Evolutionary conservation across 768 basidiomycete species (phyloP).

Genomic region (Ramaria rubella): DNA sequence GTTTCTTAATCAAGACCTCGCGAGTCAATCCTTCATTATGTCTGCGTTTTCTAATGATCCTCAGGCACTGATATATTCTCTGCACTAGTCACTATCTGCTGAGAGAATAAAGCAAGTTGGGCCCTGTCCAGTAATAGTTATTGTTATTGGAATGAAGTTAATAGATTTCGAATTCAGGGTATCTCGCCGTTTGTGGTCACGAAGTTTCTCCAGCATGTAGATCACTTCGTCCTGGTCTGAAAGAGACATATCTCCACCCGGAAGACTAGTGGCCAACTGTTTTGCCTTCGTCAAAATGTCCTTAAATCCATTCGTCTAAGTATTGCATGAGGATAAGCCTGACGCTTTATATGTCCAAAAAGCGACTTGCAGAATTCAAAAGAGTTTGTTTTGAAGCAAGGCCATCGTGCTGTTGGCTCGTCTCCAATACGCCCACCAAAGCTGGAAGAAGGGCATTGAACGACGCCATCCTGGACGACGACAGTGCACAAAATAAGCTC

Average conservation of each 20-base stretch:
- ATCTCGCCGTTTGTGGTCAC: slow-evolving; percentile 55
- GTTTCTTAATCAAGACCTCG: neutral
- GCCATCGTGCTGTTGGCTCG: slow-evolving; percentile 53
- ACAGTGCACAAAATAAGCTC: neutral
- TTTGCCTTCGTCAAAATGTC: slow-evolving; percentile 51
- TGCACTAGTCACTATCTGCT: neutral
- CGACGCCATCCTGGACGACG: neutral
- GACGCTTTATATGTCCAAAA: neutral
- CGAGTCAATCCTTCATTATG: neutral
- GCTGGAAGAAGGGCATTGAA: slow-evolving; percentile 41
- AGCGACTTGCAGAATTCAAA: slow-evolving; percentile 50
- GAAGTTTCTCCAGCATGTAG: slow-evolving; percentile 55
- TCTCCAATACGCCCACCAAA: slow-evolving; percentile 52
- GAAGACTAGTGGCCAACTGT: slow-evolving; percentile 48
- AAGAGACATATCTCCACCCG: slow-evolving; percentile 65
- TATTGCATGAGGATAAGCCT: neutral
- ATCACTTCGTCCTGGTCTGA: slow-evolving; percentile 70
- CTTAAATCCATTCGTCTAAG: slow-evolving; percentile 70
- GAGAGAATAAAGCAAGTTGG: neutral
- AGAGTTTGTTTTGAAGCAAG: slow-evolving; percentile 59
- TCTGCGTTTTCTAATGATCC: too few species aligned
- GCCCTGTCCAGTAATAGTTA: neutral
- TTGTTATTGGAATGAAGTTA: too few species aligned
- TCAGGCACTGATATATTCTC: too few species aligned
- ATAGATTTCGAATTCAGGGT: too few species aligned